Evolutionary conservation across 2,329 filamentous ascomycete species (phyloP), one percentile per base, ranked within the genome.

Genomic region (Talaromyces sp.): DNA sequence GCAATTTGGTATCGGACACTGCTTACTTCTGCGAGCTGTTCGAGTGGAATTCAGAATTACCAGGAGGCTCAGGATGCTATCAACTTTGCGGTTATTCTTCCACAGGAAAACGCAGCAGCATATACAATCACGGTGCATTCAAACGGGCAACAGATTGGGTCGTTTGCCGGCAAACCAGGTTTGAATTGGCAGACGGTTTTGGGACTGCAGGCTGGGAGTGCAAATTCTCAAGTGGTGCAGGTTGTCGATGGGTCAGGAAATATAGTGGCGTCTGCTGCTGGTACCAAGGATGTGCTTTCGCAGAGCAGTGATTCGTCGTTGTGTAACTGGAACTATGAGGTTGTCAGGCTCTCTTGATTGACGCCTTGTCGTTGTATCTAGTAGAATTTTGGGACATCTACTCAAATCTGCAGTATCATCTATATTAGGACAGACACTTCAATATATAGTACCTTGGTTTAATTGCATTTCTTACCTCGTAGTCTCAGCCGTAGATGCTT

Each of bases 291-390:
- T 51, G 58, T 60, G 39, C 28, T 53, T n/a, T 28, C 58, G 17
- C 39, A 60, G n/a, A 51, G 58, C 39, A 55, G 36, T 5, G 36
- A 39, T n/a, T 42, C 58, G 44, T 49, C 39, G 17, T 22, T 60
- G 15, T 60, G 58, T 53, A 60, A 60, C 13, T 55, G 58, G 58
- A 60, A 60, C 28, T 60, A 49, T 32, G 58, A 60, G 28, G 58
- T 60, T 36, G 58, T 60, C 15, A 52, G 58, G 19, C 27, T 60
- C 4, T 55, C 58, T 28, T 60, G 33, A 36, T 17, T 33, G 36
- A 39, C 15, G 3, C 17, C 17, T 39, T 39, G 5, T 3, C 6
- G 17, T 17, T n/a, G 36, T n/a, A 9, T 7, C 36, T n/a, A 39
- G 36, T 39, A 17, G 15, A n/a, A 17, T 39, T 17, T 13, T 17